These are phyloP conservation scores for Tolypocladium ovalisporum DNA, from an alignment of 2,329 filamentous ascomycete genomes.

Conservation along the genomic window DNA sequence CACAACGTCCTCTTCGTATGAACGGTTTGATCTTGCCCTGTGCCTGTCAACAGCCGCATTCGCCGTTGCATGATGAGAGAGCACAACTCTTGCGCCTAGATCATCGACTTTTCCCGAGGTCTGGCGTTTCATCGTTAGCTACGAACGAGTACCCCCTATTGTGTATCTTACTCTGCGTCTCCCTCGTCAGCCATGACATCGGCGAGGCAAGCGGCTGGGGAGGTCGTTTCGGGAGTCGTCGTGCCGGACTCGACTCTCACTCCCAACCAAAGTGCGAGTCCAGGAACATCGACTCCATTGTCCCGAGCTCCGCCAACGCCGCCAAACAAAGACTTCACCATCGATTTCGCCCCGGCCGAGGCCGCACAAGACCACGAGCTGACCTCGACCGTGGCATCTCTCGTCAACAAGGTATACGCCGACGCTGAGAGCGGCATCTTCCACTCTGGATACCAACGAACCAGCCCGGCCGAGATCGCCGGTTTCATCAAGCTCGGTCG, in stretches of 20 bases:
- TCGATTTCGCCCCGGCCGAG: slow-evolving; percentile 9
- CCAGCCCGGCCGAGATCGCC: slow-evolving; percentile 9
- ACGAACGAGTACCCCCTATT: neutral
- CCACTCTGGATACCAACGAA: slow-evolving; percentile 14
- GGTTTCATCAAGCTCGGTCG: slow-evolving; percentile 9
- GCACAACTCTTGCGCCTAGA: neutral
- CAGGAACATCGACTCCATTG: neutral
- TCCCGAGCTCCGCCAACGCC: neutral
- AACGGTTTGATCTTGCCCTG: neutral
- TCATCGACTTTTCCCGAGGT: neutral
- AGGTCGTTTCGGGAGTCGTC: neutral
- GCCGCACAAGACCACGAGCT: slow-evolving; percentile 9
- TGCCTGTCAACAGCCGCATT: neutral
- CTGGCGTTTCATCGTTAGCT: neutral
- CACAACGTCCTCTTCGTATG: no score
- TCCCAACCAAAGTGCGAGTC: neutral
- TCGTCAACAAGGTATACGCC: slow-evolving; percentile 16
- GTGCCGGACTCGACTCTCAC: neutral
- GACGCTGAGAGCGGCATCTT: slow-evolving; percentile 17
- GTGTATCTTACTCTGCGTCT: neutral
- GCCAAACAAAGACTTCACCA: slow-evolving; percentile 2
- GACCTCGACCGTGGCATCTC: neutral
- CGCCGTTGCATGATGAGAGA: neutral
- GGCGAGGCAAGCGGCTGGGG: neutral
- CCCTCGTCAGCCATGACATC: neutral